A percentile compares a stretch with the other conserved stretches of the same genome.
These are phyloP conservation scores for Albatrellus ellisii DNA, from an alignment of 768 basidiomycete species.

Conservation along the genomic window DNA sequence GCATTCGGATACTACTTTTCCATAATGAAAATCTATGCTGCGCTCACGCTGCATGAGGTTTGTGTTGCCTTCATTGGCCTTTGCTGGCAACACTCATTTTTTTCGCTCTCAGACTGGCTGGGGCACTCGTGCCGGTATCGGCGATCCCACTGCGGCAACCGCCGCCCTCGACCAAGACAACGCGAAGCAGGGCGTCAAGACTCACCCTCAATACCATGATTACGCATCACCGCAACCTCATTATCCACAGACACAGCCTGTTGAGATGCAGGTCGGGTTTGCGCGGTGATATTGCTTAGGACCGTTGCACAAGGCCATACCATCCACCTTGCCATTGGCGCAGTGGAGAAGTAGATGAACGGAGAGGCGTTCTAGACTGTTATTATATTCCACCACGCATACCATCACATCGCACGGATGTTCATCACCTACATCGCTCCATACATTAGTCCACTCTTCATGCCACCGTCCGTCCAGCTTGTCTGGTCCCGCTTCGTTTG, in stretches of 20 bases:
- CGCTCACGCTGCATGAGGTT: slow-evolving; percentile 83
- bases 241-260: slow-evolving; percentile 13
- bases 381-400: no score
- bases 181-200: slow-evolving; percentile 16
- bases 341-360: no score
- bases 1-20: slow-evolving; percentile 91
- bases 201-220: slow-evolving; percentile 10
- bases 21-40: slow-evolving; percentile 87
- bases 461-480: no score
- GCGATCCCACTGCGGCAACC: slow-evolving; percentile 68
- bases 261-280: slow-evolving; percentile 22
- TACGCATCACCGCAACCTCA: slow-evolving; percentile 13
- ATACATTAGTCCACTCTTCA: no score
- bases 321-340: no score
- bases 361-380: no score
- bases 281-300: slow-evolving; percentile 12
- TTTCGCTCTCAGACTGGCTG: slow-evolving; percentile 55
- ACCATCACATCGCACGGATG: no score
- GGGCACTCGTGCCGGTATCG: slow-evolving; percentile 93
- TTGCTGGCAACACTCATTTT: neutral
- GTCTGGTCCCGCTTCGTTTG: no score
- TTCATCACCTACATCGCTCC: no score
- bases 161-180: slow-evolving; percentile 41
- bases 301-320: neutral
- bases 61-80: slow-evolving; percentile 10